Evolutionary conservation across 1,284 basidiomycete genomes (phyloP), one percentile per base, ranked within the genome.

Genomic region (Cystobasidium slooffiae): DNA sequence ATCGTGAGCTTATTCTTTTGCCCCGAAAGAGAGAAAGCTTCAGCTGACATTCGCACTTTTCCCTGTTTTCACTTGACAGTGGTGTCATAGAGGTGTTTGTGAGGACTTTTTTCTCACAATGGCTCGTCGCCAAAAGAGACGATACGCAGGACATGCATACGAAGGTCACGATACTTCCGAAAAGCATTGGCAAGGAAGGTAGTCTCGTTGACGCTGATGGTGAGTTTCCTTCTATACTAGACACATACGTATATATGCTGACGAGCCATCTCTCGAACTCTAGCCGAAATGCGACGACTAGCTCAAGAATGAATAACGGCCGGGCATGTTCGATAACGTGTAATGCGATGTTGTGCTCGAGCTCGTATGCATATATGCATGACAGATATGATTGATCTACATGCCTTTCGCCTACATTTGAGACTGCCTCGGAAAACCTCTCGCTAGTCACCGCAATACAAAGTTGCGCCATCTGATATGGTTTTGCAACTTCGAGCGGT

Each of bases 141-240:
- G 20, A 3, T 2, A 41, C 24, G 22, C 37, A 20, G 3, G 18
- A 37, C n/a, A 44, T 49, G 47, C 18, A 10, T 6, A 5, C 39
- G 10, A 53, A 53, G 5, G n/a, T 73, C n/a, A 66, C 70, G 22
- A 58, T 73, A 7, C 41, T 73, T 12, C 70, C 70, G 46, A 73
- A 56, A 24, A 66, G 62, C 31, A 31, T 73, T 10, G 70, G 70
- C 10, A 65, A 59, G 44, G 70, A 73, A 51, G 70, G 70, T 44
- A 65, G 62, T 49, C 22, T 73, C 5, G 41, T 65, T 10, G 70
- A 73, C 51, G 70, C 70, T 9, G 70, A 73, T 20, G 43, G 70
- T 73, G 47, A 58, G 70, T 41, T 1, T 8, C 20, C 53, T 31
- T 22, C 4, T 31, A 20, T 6, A 4, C 1, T 55, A 44, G 8